A percentile compares a stretch with the other conserved stretches of the same genome.
phyloP scores from a whole-genome alignment of 2,329 filamentous ascomycete species.

The Nothopassalora personata region DNA sequence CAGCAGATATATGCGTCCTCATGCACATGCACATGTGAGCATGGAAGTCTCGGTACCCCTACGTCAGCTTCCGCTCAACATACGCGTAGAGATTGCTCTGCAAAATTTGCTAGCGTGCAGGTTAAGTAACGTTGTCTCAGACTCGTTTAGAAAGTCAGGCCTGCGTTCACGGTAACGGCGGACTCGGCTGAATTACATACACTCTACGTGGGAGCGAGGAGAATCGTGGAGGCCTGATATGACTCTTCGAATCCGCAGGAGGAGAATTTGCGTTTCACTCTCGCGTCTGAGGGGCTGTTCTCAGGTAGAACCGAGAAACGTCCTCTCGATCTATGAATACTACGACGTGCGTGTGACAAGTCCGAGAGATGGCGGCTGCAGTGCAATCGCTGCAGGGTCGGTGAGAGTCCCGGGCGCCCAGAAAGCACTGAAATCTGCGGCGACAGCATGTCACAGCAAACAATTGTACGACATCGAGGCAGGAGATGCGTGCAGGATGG shows the following conservation, averaged over 20 bases:
- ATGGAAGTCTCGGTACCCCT: constrained; percentile 2
- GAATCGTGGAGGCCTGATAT: constrained; percentile 8
- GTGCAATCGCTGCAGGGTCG: constrained; percentile 13
- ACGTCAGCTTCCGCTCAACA: constrained; percentile 15
- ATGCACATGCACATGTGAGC: constrained; percentile 10
- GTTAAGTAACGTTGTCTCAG: constrained; percentile 6
- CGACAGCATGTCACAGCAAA: constrained; percentile 21
- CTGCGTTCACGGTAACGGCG: constrained; percentile 16
- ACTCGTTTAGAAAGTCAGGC: constrained; percentile 2
- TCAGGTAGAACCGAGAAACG: constrained; percentile 14
- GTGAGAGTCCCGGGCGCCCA: constrained; percentile 9
- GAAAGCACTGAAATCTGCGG: constrained; percentile 15
- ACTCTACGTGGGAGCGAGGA: constrained; percentile 6
- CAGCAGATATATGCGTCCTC: constrained; percentile 5
- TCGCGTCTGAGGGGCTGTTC: constrained; percentile 11
- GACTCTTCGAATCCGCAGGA: constrained; percentile 15
- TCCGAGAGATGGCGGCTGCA: constrained; percentile 12
- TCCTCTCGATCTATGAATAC: constrained; percentile 8
- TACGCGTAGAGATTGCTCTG: constrained; percentile 16
- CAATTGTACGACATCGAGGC: constrained; percentile 18
- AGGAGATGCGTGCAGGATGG: constrained; percentile 5
- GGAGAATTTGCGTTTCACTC: constrained; percentile 18
- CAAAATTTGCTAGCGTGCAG: constrained; percentile 18
- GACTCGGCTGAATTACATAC: constrained; percentile 4
- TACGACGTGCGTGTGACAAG: constrained; percentile 13